phyloP scores from a whole-genome alignment of 2,329 filamentous ascomycete genomes.

The Calonectria pteridis region DNA sequence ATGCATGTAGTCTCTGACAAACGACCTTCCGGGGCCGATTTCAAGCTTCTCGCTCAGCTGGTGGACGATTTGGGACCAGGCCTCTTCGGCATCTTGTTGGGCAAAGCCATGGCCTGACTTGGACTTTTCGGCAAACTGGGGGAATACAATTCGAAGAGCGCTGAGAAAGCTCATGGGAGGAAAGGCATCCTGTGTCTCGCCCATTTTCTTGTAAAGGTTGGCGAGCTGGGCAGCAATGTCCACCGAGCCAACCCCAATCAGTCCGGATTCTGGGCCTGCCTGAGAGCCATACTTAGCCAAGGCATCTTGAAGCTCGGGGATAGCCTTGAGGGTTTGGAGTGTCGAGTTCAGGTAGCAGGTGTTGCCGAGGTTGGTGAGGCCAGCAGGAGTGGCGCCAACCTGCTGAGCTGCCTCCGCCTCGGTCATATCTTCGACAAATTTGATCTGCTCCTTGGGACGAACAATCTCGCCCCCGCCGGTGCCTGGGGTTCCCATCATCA shows the following conservation, averaged over 20 bases:
- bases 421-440: conserved; percentile 97
- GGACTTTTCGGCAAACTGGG: conserved; percentile 92
- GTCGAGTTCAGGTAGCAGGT: conserved; percentile 99
- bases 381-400: conserved; percentile 87
- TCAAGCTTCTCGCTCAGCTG: conserved; percentile 82
- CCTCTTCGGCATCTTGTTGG: conserved; percentile 99
- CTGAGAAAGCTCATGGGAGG: conserved; percentile 86
- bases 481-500: conserved; percentile 95
- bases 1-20: conserved; percentile 91
- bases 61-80: conserved; percentile 94
- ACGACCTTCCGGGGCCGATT: conserved; percentile 70
- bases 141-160: conserved; percentile 82
- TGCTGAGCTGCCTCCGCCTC: conserved; percentile 89
- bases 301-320: conserved; percentile 90
- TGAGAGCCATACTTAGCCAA: conserved; percentile 69
- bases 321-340: conserved; percentile 87
- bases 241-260: conserved; percentile 54
- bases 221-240: conserved; percentile 84
- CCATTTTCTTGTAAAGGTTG: conserved; percentile 90
- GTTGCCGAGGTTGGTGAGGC: conserved; percentile 92
- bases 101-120: conserved; percentile 87
- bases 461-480: conserved; percentile 71
- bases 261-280: conserved; percentile 51
- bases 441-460: conserved; percentile 83
- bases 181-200: conserved; percentile 88